Evolutionary conservation across 2,329 filamentous ascomycete species (phyloP).

Genomic region (Coniochaeta sp.): DNA sequence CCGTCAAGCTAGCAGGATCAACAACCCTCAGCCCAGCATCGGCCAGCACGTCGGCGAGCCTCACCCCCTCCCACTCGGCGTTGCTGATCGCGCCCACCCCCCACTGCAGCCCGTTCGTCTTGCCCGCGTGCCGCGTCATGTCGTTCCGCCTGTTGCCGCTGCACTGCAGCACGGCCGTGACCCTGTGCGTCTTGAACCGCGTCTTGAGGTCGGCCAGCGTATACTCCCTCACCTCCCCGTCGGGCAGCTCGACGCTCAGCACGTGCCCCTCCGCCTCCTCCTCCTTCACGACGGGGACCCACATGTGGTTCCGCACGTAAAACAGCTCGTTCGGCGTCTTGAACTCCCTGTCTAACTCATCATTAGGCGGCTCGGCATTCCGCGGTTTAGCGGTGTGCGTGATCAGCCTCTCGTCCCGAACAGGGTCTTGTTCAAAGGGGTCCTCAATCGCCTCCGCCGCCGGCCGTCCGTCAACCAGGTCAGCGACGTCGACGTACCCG

Average conservation of each 20-base stretch:
- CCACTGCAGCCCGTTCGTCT: constrained; percentile 54
- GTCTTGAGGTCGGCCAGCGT: constrained; percentile 45
- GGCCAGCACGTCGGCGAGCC: neutral
- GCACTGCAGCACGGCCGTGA: constrained; percentile 53
- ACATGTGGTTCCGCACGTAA: constrained; percentile 58
- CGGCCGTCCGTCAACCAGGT: constrained; percentile 51
- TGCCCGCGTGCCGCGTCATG: constrained; percentile 43
- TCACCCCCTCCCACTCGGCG: constrained; percentile 37
- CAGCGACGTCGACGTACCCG: constrained; percentile 50
- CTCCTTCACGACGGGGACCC: constrained; percentile 44
- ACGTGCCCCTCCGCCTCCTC: constrained; percentile 32
- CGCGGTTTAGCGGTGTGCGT: constrained; percentile 48
- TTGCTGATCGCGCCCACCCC: constrained; percentile 53
- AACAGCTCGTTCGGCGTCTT: constrained; percentile 49
- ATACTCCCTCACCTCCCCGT: constrained; percentile 46
- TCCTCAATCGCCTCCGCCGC: constrained; percentile 50
- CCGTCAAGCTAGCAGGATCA: constrained; percentile 1
- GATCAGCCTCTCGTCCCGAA: constrained; percentile 41
- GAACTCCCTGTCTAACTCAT: constrained; percentile 40
- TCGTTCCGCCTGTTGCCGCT: constrained; percentile 53
- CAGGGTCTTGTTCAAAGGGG: constrained; percentile 49
- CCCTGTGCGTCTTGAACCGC: constrained; percentile 40
- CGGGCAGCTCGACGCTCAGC: constrained; percentile 47
- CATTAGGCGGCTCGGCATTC: constrained; percentile 53
- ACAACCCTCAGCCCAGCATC: neutral